Base-by-base conservation (phyloP, 1,139 yeast genomes). In the Yamadazyma conglobata region DNA sequence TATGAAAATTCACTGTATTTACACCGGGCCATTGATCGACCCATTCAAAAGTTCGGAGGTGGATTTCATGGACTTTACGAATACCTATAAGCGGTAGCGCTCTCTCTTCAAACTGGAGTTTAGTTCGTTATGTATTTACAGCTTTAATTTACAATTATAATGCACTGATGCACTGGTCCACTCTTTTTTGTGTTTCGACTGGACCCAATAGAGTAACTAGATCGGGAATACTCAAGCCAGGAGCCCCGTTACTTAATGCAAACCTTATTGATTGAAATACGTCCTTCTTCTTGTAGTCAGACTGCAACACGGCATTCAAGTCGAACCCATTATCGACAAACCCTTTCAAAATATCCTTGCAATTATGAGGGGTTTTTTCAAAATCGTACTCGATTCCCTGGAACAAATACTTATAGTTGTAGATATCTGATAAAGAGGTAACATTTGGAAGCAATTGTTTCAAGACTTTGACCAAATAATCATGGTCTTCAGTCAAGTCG, bases 1-100 rank as follows among this genome's bases (percentile, higher is more conserved):
- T 37, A 87, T 91, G 96, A 76, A 80, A 42, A 77, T 91, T 6
- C 94, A 86, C 54, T 85, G 95, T 60, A 88, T 91, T 32, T 81
- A 79, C 63, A 88, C 96, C 1, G 80, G 81, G 2, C 67, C 69
- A 5, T 50, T 56, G 24, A 52, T 64, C 25, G 58, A 56, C 24
- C 51, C 52, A 7, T 46, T 10, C 48, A 50, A 10, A 35, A 41
- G 39, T 30, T 33, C 30, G 3, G 45, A 41, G 13, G 37, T 43
- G 0, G 65, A 57, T 22, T 60, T 61, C 35, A 43, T 64, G 52
- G 69, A 64, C 41, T 54, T 55, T 32, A 42, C 44, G n/a, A 48
- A 44, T 35, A 24, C 27, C n/a, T n/a, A n/a, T n/a, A n/a, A n/a
- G n/a, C n/a, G n/a, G n/a, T n/a, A n/a, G n/a, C n/a, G n/a, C n/a